A percentile compares a stretch with the other conserved stretches of the same genome.
phyloP scores from a whole-genome alignment of 2,329 filamentous ascomycete species.

The Curvularia hawaiiensis region DNA sequence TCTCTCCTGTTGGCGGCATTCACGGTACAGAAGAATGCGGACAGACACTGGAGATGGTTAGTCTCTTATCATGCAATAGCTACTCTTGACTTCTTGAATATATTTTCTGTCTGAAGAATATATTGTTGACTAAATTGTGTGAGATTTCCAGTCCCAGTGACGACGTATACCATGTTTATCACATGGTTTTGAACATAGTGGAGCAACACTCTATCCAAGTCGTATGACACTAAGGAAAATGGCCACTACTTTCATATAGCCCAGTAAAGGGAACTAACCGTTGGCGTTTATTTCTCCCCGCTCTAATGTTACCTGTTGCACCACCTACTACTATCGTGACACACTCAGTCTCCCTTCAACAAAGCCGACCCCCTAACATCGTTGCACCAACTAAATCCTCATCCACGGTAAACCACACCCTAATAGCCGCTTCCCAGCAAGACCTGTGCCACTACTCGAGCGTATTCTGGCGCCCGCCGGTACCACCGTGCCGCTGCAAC shows the following conservation, averaged over 20 bases:
- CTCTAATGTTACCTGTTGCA: background rate
- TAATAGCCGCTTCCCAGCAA: background rate
- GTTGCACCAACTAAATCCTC: background rate
- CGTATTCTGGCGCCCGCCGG: constrained; percentile 15
- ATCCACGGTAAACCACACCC: background rate
- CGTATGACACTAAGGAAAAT: background rate
- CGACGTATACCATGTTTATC: background rate
- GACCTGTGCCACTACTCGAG: background rate
- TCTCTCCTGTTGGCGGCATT: constrained; percentile 9
- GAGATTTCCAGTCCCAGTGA: background rate
- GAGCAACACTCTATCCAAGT: background rate
- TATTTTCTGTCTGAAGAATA: background rate
- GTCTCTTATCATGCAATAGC: constrained; percentile 14
- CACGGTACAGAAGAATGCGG: constrained; percentile 5
- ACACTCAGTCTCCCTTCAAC: background rate
- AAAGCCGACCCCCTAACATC: background rate
- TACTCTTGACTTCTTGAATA: background rate
- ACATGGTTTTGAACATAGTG: background rate
- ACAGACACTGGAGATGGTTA: constrained; percentile 3
- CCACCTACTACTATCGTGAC: background rate
- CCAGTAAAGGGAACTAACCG: background rate
- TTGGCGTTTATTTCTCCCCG: background rate
- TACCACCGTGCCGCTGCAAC: constrained; percentile 4
- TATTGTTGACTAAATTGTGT: background rate
- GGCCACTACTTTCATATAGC: background rate